Evolutionary conservation across 164 flowering plant species (phyloP).

Genomic region (Aristolochia californica): DNA sequence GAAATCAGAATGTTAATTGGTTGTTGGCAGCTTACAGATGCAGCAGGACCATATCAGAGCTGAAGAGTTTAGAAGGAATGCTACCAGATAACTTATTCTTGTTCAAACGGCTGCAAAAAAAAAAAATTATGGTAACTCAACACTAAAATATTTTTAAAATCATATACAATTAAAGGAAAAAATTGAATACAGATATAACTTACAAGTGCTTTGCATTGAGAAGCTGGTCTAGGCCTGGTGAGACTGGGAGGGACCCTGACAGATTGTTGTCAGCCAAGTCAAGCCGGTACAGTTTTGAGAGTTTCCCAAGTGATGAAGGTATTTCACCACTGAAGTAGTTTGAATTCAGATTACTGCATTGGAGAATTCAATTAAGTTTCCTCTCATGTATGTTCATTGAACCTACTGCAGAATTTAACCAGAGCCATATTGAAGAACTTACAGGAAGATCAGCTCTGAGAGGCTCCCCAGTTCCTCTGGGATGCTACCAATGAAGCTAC

Average conservation of each 20-base stretch:
- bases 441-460: slow-evolving; percentile 60
- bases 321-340: slow-evolving; percentile 28
- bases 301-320: slow-evolving; percentile 52
- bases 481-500: slow-evolving; percentile 65
- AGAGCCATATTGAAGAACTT: slow-evolving; percentile 16
- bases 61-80: slow-evolving; percentile 63
- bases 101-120: slow-evolving; percentile 70
- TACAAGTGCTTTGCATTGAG: slow-evolving; percentile 79
- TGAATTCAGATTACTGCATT: slow-evolving; percentile 69
- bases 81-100: slow-evolving; percentile 73
- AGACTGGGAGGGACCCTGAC: slow-evolving; percentile 68
- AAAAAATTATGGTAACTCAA: no score
- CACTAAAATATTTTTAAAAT: no score
- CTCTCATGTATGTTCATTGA: background rate
- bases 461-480: slow-evolving; percentile 77
- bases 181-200: background rate
- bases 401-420: background rate
- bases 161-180: background rate
- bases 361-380: background rate
- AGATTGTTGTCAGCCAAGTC: slow-evolving; percentile 90
- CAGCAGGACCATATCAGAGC: slow-evolving; percentile 60
- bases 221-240: slow-evolving; percentile 71
- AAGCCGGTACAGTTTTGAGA: slow-evolving; percentile 75
- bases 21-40: slow-evolving; percentile 53
- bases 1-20: background rate